Evolutionary conservation across 1,139 yeast genomes (phyloP), one percentile per base, ranked within the genome.

Genomic region (Casaregolazyma suthepensis): DNA sequence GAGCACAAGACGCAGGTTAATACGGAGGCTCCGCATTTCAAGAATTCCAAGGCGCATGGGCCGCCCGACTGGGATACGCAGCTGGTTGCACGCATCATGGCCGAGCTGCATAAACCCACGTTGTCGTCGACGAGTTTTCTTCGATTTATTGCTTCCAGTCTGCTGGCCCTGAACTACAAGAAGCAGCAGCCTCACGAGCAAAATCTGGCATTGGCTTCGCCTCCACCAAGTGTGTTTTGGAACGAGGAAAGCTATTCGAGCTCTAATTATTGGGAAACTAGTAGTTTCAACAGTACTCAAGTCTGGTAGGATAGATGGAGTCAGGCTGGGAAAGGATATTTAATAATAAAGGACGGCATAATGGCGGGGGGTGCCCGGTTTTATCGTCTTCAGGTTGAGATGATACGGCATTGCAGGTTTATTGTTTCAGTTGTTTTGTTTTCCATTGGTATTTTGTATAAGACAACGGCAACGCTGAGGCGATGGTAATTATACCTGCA

Each of bases 41-140:
- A 59, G 26, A 59, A 55, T 40, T 60, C 68, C 22, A 50, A 56
- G 31, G 44, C 45, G 15, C 47, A 59, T 12, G 63, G 66, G 17
- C 67, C 66, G 6, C 56, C 58, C 3, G 61, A 57, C 42, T 67
- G 70, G 70, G 69, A 67, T 38, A 43, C 56, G 7, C 46, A 43
- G 4, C 52, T 62, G 48, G 57, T 62, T 6, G 43, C 50, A n/a
- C 52, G 55, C 31, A 50, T 62, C 20, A 55, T 62, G 45, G 45
- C 51, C 23, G 56, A 59, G 51, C 56, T 62, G 49, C 56, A 57
- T 13, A 44, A 59, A 22, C 57, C 65, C 12, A 13, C 38, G 4
- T 6, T 35, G 15, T 43, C 46, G 7, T 56, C 57, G 37, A 40
- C 56, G 37, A 45, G 54, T 20, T 44, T 58, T 12, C 48, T 58